Evolutionary conservation across 2,329 filamentous ascomycete species (phyloP).

Genomic region (Monosporascus sp.): DNA sequence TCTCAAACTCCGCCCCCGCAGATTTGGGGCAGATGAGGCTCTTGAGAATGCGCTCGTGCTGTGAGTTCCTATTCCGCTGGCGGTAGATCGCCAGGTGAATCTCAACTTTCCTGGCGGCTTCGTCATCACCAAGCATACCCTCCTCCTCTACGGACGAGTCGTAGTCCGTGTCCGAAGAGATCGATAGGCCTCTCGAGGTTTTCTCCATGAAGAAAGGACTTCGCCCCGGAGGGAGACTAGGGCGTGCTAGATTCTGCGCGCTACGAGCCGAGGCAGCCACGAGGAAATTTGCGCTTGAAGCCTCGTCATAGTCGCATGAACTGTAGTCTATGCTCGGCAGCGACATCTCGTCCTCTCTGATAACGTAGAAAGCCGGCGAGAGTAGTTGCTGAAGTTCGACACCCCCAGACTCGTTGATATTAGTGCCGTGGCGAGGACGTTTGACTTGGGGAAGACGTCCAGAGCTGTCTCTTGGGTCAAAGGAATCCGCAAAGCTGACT

Average conservation of each 20-base stretch:
- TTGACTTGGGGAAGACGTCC: slow-evolving; percentile 33
- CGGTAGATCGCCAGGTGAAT: slow-evolving; percentile 41
- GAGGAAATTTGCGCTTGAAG: slow-evolving; percentile 6
- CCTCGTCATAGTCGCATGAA: slow-evolving; percentile 20
- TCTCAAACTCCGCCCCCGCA: slow-evolving; percentile 41
- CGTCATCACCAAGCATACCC: slow-evolving; percentile 34
- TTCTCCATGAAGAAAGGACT: slow-evolving; percentile 36
- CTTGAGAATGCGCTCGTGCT: slow-evolving; percentile 53
- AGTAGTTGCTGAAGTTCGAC: slow-evolving; percentile 11
- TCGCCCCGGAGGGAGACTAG: slow-evolving; percentile 2
- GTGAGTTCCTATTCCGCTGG: slow-evolving; percentile 43
- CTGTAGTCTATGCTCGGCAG: slow-evolving; percentile 12
- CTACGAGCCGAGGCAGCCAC: slow-evolving; percentile 6
- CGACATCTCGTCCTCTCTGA: slow-evolving; percentile 21
- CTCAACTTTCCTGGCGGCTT: slow-evolving; percentile 45
- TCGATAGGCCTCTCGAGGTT: slow-evolving; percentile 45
- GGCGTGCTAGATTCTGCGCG: not conserved
- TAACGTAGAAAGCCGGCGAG: slow-evolving; percentile 28
- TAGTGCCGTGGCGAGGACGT: slow-evolving; percentile 18
- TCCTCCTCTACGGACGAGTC: slow-evolving; percentile 39
- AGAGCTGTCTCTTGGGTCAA: slow-evolving; percentile 24
- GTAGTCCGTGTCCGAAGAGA: slow-evolving; percentile 35
- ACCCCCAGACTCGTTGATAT: slow-evolving; percentile 10
- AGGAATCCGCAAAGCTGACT: slow-evolving; percentile 30
- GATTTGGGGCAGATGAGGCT: slow-evolving; percentile 51